Percentiles rank a stretch among this genome's conserved stretches.
phyloP scores from a whole-genome alignment of 2,329 filamentous ascomycete genomes.

The Helminthosporium solani region DNA sequence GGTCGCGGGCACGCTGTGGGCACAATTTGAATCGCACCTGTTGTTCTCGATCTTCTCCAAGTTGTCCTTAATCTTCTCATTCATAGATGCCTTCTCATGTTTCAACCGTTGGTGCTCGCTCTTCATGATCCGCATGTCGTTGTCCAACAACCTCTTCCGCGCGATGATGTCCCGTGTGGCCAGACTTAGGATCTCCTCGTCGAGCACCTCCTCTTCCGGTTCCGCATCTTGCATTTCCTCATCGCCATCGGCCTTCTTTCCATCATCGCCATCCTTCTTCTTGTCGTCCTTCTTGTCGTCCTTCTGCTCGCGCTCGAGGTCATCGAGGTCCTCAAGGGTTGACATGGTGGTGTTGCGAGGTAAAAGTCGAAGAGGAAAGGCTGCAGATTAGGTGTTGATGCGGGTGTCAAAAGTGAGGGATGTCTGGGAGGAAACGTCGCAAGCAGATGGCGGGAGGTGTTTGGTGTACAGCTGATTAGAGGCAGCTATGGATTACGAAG shows the following conservation, averaged over 20 bases:
- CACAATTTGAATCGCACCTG: slow-evolving; percentile 60
- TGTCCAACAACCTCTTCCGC: slow-evolving; percentile 87
- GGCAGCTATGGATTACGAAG: slow-evolving; percentile 41
- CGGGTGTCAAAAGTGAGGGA: not conserved
- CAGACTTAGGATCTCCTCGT: slow-evolving; percentile 88
- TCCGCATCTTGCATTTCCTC: slow-evolving; percentile 86
- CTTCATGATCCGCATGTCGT: slow-evolving; percentile 98
- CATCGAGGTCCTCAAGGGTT: slow-evolving; percentile 88
- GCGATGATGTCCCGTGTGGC: slow-evolving; percentile 95
- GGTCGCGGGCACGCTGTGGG: not conserved
- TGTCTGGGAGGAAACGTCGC: not conserved
- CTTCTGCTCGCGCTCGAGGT: slow-evolving; percentile 77
- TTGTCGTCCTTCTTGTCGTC: slow-evolving; percentile 65
- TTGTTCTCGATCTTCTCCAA: slow-evolving; percentile 99
- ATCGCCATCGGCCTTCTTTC: slow-evolving; percentile 67
- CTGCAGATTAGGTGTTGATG: not conserved
- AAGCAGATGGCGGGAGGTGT: slow-evolving; percentile 10
- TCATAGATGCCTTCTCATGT: slow-evolving; percentile 95
- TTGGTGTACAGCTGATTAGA: slow-evolving; percentile 24
- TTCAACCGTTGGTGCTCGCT: slow-evolving; percentile 92
- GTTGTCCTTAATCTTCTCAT: slow-evolving; percentile 99
- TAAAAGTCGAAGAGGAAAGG: not conserved
- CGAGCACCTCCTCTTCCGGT: slow-evolving; percentile 71
- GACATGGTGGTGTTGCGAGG: slow-evolving; percentile 63
- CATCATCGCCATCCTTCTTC: slow-evolving; percentile 55